These are phyloP conservation scores for Daedalea quercina DNA, from an alignment of 768 basidiomycete species.

Conservation along the genomic window DNA sequence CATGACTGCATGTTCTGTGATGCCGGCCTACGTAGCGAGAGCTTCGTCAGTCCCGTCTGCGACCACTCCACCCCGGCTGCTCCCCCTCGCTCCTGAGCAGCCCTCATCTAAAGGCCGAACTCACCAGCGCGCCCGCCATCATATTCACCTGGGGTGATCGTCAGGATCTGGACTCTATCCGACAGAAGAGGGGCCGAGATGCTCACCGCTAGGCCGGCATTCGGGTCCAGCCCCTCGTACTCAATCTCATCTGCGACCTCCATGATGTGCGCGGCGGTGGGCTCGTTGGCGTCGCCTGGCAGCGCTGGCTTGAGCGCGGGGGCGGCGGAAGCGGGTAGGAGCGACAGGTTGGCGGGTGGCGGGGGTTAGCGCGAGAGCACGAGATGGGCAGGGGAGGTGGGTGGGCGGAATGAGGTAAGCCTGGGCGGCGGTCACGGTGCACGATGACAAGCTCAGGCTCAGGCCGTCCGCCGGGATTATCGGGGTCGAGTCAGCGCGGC, in stretches of 20 bases:
- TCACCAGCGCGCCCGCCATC: slow-evolving; percentile 91
- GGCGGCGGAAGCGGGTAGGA: not conserved
- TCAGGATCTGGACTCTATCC: slow-evolving; percentile 5
- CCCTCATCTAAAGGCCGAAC: slow-evolving; percentile 22
- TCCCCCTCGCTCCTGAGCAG: not conserved
- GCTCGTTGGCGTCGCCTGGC: not conserved
- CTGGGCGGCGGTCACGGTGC: not conserved
- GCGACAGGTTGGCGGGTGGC: not conserved
- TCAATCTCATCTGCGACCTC: slow-evolving; percentile 48
- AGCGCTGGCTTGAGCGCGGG: not conserved
- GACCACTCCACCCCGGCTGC: not conserved
- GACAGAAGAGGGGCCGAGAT: not conserved
- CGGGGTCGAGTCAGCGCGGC: not conserved
- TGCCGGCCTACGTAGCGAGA: slow-evolving; percentile 68
- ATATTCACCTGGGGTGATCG: slow-evolving; percentile 70
- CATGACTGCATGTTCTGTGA: slow-evolving; percentile 98
- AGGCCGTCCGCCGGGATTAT: too few relatives aligned
- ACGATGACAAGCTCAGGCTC: not conserved
- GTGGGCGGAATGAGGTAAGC: not conserved
- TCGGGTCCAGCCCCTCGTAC: slow-evolving; percentile 64
- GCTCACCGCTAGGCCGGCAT: slow-evolving; percentile 72
- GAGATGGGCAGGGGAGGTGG: not conserved
- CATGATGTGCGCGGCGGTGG: slow-evolving; percentile 17
- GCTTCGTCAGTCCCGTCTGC: not conserved
- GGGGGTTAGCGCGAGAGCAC: not conserved